A percentile compares a stretch with the other conserved stretches of the same genome.
These are phyloP conservation scores for Dimargaris xerosporica DNA, from an alignment of 192 early-diverging fungal species.

Conservation along the genomic window DNA sequence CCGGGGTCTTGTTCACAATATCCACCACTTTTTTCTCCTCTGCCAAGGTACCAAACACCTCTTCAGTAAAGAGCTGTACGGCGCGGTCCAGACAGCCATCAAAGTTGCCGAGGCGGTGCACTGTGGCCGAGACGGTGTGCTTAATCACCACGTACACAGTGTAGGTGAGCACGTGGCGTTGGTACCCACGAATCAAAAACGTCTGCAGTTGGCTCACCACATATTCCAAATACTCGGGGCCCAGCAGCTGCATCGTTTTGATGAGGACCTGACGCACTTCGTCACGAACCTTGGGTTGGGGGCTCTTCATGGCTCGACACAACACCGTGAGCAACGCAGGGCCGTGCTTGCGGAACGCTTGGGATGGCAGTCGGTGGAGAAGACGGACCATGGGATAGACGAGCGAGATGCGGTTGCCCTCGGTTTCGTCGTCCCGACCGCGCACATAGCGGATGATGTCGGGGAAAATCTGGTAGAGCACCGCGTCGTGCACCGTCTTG, in stretches of 20 bases:
- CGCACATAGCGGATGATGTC: slow-evolving; percentile 60
- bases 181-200: slow-evolving; percentile 68
- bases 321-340: slow-evolving; percentile 76
- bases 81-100: slow-evolving; percentile 65
- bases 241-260: slow-evolving; percentile 72
- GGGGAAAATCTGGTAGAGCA: slow-evolving; percentile 70
- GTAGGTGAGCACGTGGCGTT: slow-evolving; percentile 89
- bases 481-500: slow-evolving; percentile 49
- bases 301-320: slow-evolving; percentile 67
- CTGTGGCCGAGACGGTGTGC: slow-evolving; percentile 33
- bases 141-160: slow-evolving; percentile 75
- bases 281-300: slow-evolving; percentile 69
- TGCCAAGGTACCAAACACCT: slow-evolving; percentile 84
- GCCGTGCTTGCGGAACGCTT: slow-evolving; percentile 60
- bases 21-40: slow-evolving; percentile 84
- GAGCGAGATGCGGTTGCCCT: slow-evolving; percentile 69
- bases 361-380: slow-evolving; percentile 62
- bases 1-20: slow-evolving; percentile 76
- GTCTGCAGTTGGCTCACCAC: slow-evolving; percentile 71
- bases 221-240: slow-evolving; percentile 71
- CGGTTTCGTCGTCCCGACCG: slow-evolving; percentile 53
- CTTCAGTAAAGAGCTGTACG: slow-evolving; percentile 59
- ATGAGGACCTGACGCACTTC: slow-evolving; percentile 70
- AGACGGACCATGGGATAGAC: slow-evolving; percentile 73
- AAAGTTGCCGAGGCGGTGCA: slow-evolving; percentile 44